phyloP scores from a whole-genome alignment of 768 basidiomycete species.

The Galerina sulciceps region DNA sequence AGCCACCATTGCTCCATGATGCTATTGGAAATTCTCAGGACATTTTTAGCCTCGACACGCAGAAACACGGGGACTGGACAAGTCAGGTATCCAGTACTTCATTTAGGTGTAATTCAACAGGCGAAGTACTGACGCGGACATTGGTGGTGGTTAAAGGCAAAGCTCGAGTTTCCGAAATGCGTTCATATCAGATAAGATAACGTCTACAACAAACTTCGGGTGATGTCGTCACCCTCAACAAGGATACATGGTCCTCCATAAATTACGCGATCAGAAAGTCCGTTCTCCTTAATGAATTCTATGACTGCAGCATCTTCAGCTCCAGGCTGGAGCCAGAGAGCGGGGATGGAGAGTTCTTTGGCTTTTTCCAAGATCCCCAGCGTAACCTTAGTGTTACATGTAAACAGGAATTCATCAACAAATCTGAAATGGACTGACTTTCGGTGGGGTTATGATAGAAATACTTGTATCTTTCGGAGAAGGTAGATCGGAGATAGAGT shows the following conservation, averaged over 20 bases:
- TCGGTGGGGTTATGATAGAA: slow-evolving; percentile 79
- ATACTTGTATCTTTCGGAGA: slow-evolving; percentile 70
- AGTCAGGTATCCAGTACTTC: background rate
- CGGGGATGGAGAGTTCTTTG: slow-evolving; percentile 69
- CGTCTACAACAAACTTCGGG: slow-evolving; percentile 29
- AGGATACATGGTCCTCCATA: slow-evolving; percentile 86
- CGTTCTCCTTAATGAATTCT: slow-evolving; percentile 67
- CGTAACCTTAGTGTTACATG: slow-evolving; percentile 56
- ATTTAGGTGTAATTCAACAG: background rate
- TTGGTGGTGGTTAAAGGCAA: background rate
- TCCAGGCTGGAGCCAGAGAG: slow-evolving; percentile 91
- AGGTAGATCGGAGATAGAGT: slow-evolving; percentile 58
- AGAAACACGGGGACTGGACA: too few species aligned
- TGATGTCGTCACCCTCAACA: slow-evolving; percentile 70
- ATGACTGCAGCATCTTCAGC: slow-evolving; percentile 72
- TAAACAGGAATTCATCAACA: background rate
- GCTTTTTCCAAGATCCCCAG: slow-evolving; percentile 68
- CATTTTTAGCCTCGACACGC: background rate
- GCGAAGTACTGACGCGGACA: too few species aligned
- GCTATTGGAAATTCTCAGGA: background rate
- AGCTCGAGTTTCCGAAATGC: background rate
- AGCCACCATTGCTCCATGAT: background rate
- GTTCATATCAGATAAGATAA: background rate
- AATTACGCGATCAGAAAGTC: slow-evolving; percentile 69
- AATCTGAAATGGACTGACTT: slow-evolving; percentile 41